Conservation (phyloP, 164 flowering plant genomes). For the Chloranthus sessilifolius region DNA sequence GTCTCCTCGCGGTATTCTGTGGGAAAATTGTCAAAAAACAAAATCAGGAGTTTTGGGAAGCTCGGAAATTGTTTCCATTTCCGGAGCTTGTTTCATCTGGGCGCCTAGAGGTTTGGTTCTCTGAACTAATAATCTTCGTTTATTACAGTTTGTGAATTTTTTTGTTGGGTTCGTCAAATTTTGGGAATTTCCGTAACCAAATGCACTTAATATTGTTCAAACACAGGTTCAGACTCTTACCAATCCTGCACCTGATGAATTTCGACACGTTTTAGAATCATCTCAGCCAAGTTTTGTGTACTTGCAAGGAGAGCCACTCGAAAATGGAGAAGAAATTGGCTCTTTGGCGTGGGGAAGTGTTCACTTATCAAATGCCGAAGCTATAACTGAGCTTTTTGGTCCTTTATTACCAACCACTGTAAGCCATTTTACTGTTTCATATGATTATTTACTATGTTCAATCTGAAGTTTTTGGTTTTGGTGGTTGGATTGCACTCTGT, state of each 20-base stretch:
- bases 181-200: background rate
- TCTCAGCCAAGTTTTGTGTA: constrained; percentile 56
- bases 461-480: background rate
- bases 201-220: background rate
- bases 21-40: constrained; percentile 28
- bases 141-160: background rate
- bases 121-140: background rate
- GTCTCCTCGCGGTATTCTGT: constrained; percentile 55
- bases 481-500: background rate
- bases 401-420: constrained; percentile 62
- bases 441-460: background rate
- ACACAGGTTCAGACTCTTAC: constrained; percentile 58
- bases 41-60: constrained; percentile 23
- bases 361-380: constrained; percentile 47
- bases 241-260: constrained; percentile 52
- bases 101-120: constrained; percentile 58
- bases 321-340: constrained; percentile 50
- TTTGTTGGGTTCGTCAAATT: background rate
- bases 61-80: constrained; percentile 38
- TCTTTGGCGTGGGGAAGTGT: constrained; percentile 48
- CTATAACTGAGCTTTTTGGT: constrained; percentile 45
- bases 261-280: constrained; percentile 41
- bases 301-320: constrained; percentile 53
- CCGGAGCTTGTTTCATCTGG: constrained; percentile 70
- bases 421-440: constrained; percentile 23